These are phyloP conservation scores for Jamesozyma lodderae DNA, from an alignment of 805 yeast species.

Conservation along the genomic window DNA sequence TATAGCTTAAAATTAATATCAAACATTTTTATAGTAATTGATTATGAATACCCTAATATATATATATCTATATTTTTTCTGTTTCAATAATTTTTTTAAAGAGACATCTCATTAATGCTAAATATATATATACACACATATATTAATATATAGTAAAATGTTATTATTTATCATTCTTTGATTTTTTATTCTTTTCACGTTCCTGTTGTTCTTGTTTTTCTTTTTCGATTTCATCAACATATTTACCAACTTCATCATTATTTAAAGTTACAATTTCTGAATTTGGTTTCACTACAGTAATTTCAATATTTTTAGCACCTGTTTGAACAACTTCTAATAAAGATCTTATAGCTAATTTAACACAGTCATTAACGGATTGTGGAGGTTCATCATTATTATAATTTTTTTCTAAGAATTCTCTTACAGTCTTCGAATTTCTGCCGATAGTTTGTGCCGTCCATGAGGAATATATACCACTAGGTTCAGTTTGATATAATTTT, in stretches of 20 bases:
- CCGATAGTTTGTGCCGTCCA: constrained; percentile 99
- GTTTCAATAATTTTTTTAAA: not conserved
- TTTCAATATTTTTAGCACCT: constrained; percentile 93
- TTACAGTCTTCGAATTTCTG: constrained; percentile 86
- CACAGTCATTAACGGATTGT: constrained; percentile 53
- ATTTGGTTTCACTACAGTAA: constrained; percentile 74
- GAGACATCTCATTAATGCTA: too few relatives aligned
- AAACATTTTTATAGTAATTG: too few relatives aligned
- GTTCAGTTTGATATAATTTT: constrained; percentile 87
- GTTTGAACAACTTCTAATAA: constrained; percentile 95
- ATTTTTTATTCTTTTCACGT: constrained; percentile 48
- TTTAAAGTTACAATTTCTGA: constrained; percentile 48
- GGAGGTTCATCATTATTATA: constrained; percentile 51
- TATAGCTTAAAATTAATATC: too few relatives aligned
- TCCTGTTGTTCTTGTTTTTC: constrained; percentile 79
- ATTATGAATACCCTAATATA: too few relatives aligned
- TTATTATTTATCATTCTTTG: not conserved
- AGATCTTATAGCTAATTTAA: constrained; percentile 75
- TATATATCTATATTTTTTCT: not conserved
- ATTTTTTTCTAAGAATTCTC: constrained; percentile 89
- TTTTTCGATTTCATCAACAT: constrained; percentile 75
- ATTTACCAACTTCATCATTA: constrained; percentile 61
- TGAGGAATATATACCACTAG: constrained; percentile 92
- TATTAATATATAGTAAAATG: not conserved
- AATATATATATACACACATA: not conserved